phyloP scores from a whole-genome alignment of 2,329 filamentous ascomycete genomes.

The Monilinia fructigena region DNA sequence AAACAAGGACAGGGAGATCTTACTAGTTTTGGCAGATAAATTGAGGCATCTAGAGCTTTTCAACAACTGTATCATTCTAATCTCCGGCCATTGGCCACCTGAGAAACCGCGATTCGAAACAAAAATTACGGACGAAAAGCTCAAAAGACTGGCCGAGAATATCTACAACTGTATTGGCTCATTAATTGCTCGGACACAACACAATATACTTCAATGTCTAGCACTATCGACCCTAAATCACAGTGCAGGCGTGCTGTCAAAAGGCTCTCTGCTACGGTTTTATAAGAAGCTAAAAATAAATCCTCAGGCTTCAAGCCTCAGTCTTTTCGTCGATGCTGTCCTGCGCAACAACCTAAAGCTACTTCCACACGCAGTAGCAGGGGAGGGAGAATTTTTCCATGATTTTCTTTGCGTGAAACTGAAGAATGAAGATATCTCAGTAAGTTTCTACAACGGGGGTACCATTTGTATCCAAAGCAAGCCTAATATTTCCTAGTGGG shows the following conservation, averaged over 20 bases:
- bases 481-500: neutral
- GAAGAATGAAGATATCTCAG: neutral
- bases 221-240: no score
- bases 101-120: neutral
- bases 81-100: neutral
- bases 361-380: neutral
- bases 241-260: neutral
- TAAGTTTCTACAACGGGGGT: neutral
- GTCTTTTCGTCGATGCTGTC: no score
- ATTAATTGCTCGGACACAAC: neutral
- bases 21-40: neutral
- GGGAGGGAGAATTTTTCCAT: neutral
- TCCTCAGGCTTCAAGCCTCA: no score
- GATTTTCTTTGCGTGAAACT: neutral
- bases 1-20: neutral
- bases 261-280: neutral
- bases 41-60: neutral
- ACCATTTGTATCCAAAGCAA: neutral
- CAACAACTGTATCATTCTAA: neutral
- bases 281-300: neutral
- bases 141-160: neutral
- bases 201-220: neutral
- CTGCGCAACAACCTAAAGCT: neutral
- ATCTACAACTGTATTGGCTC: neutral
- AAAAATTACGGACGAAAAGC: neutral